Conservation (phyloP, 805 yeast genomes). For the Saccharomycopsis fermentans region DNA sequence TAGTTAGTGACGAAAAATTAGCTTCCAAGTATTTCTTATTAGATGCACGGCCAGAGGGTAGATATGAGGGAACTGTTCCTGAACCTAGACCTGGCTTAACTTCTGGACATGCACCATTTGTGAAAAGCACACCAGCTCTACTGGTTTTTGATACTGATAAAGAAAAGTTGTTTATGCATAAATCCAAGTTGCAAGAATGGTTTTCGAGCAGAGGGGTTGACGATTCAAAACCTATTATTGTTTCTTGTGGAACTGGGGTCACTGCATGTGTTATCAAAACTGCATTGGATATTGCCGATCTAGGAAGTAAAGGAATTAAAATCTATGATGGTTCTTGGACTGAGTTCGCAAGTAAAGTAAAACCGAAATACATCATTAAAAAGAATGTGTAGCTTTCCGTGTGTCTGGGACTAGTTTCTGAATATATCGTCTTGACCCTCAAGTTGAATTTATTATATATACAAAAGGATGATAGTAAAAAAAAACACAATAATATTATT, state of each 20-base stretch:
- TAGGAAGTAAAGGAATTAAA: slow-evolving; percentile 34
- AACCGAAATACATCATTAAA: slow-evolving; percentile 2
- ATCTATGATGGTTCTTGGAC: slow-evolving; percentile 87
- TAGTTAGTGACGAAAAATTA: slow-evolving; percentile 31
- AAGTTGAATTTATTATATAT: no score
- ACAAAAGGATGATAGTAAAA: no score
- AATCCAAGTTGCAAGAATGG: slow-evolving; percentile 35
- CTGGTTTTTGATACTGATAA: slow-evolving; percentile 41
- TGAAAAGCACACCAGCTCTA: slow-evolving; percentile 65
- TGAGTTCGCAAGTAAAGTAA: slow-evolving; percentile 65
- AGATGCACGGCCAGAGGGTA: slow-evolving; percentile 72
- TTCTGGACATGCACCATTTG: slow-evolving; percentile 84
- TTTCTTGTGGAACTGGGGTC: slow-evolving; percentile 95
- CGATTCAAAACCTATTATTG: slow-evolving; percentile 56
- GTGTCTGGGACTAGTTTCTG: no score
- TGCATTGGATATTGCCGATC: slow-evolving; percentile 53
- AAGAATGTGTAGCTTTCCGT: not conserved
- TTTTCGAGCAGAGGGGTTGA: slow-evolving; percentile 33
- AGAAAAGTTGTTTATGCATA: slow-evolving; percentile 38
- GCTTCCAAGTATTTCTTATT: slow-evolving; percentile 42
- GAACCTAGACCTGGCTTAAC: slow-evolving; percentile 86
- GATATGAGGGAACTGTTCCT: slow-evolving; percentile 72
- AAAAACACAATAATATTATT: no score
- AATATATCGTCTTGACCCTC: no score
- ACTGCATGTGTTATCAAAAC: slow-evolving; percentile 81